Evolutionary conservation across 2,329 filamentous ascomycete genomes (phyloP).

Genomic region (Zymoseptoria passerinii): DNA sequence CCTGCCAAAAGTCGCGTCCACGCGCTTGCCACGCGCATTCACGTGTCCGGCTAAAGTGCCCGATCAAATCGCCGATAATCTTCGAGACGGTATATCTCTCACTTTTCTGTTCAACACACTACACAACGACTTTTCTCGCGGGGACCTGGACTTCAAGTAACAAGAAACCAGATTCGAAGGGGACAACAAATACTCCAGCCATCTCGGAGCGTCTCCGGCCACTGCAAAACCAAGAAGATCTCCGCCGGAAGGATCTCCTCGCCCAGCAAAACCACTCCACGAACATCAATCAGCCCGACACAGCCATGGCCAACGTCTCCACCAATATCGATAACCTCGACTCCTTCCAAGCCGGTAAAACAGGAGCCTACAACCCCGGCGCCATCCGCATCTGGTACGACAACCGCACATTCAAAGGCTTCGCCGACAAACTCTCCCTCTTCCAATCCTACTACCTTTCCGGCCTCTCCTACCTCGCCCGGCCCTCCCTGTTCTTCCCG

Average conservation of each 20-base stretch:
- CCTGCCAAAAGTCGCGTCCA: background rate
- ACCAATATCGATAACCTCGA: constrained; percentile 9
- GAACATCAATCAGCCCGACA: background rate
- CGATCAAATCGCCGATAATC: background rate
- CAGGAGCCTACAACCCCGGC: constrained; percentile 25
- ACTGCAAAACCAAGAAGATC: background rate
- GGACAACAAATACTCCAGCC: too few relatives aligned
- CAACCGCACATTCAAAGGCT: constrained; percentile 18
- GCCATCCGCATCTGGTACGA: constrained; percentile 28
- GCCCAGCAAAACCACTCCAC: background rate
- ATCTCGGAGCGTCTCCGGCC: too few relatives aligned
- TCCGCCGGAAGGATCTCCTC: background rate
- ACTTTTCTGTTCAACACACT: background rate
- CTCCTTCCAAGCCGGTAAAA: constrained; percentile 19
- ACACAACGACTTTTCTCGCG: too few relatives aligned
- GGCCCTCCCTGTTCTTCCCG: constrained; percentile 15
- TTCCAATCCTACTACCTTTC: constrained; percentile 22
- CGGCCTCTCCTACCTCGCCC: constrained; percentile 20
- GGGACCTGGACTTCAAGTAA: too few relatives aligned
- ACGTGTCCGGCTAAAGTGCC: background rate
- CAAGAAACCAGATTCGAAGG: too few relatives aligned
- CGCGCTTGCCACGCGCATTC: background rate
- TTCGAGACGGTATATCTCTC: background rate
- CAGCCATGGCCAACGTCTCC: background rate
- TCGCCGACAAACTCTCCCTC: constrained; percentile 20